Evolutionary conservation across 2,329 filamentous ascomycete species (phyloP).

Genomic region (Tolypocladium guangdongense): DNA sequence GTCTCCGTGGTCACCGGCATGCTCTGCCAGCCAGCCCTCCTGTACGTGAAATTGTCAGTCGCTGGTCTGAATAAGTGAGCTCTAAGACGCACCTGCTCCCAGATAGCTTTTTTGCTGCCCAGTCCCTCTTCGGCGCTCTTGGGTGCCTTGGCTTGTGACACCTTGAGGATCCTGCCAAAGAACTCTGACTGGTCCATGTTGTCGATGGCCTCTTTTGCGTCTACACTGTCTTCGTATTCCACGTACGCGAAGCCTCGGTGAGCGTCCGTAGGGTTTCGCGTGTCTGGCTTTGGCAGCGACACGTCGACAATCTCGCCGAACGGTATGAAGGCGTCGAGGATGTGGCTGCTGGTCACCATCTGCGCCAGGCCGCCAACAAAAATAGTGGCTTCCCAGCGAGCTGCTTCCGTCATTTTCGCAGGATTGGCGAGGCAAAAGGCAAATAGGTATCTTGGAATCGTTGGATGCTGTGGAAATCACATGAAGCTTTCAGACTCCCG

Average conservation of each 20-base stretch:
- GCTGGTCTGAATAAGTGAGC: background rate
- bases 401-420: constrained; percentile 61
- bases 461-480: background rate
- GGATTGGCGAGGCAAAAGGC: background rate
- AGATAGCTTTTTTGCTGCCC: constrained; percentile 87
- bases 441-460: background rate
- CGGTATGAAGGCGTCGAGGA: constrained; percentile 88
- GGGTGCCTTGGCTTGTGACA: constrained; percentile 82
- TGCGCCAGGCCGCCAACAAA: constrained; percentile 85
- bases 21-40: constrained; percentile 88
- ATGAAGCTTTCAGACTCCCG: background rate
- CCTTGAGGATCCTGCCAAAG: constrained; percentile 84
- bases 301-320: constrained; percentile 95
- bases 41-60: constrained; percentile 23
- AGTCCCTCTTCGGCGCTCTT: constrained; percentile 81
- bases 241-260: constrained; percentile 96
- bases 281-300: constrained; percentile 77
- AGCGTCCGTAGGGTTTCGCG: constrained; percentile 63
- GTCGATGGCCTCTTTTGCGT: constrained; percentile 91
- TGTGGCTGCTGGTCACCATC: constrained; percentile 60
- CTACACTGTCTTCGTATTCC: constrained; percentile 76
- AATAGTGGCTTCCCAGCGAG: constrained; percentile 81
- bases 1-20: constrained; percentile 71
- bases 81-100: constrained; percentile 70
- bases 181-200: constrained; percentile 98